These are phyloP conservation scores for Trichophyton verrucosum DNA, from an alignment of 2,329 filamentous ascomycete genomes.

Conservation along the genomic window DNA sequence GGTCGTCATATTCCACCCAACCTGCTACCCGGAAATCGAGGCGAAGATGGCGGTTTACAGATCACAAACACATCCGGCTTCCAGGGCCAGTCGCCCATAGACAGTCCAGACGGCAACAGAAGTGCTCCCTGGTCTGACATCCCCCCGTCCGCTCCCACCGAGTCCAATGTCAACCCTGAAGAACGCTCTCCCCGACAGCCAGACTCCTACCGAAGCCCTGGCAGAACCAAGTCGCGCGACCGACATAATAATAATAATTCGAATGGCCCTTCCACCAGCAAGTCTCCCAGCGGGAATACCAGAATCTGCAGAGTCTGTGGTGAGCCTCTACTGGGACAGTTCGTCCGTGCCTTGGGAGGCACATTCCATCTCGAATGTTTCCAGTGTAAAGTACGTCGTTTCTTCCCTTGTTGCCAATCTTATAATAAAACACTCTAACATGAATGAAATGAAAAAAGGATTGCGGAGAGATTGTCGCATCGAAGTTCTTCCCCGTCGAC, in stretches of 20 bases:
- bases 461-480: conserved; percentile 91
- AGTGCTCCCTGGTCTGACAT: conserved; percentile 17
- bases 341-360: conserved; percentile 82
- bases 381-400: conserved; percentile 68
- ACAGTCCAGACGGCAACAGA: conserved; percentile 12
- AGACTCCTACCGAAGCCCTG: conserved; percentile 21
- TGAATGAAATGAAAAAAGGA: conserved; percentile 46
- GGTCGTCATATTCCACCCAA: conserved; percentile 30
- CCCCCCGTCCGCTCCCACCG: conserved; percentile 22
- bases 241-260: conserved; percentile 22
- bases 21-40: conserved; percentile 32
- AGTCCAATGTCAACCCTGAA: conserved; percentile 15
- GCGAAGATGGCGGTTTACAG: conserved; percentile 22
- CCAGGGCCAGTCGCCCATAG: conserved; percentile 29
- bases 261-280: conserved; percentile 23
- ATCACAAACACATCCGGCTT: conserved; percentile 27
- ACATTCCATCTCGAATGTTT: conserved; percentile 98
- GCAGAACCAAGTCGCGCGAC: conserved; percentile 25
- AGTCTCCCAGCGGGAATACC: conserved; percentile 26
- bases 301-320: conserved; percentile 74
- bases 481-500: conserved; percentile 96
- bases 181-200: conserved; percentile 19
- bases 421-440: not conserved
- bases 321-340: conserved; percentile 80
- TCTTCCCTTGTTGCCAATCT: not conserved